Conservation (phyloP, 345 rosid species). For the Boechera retrofracta region DNA sequence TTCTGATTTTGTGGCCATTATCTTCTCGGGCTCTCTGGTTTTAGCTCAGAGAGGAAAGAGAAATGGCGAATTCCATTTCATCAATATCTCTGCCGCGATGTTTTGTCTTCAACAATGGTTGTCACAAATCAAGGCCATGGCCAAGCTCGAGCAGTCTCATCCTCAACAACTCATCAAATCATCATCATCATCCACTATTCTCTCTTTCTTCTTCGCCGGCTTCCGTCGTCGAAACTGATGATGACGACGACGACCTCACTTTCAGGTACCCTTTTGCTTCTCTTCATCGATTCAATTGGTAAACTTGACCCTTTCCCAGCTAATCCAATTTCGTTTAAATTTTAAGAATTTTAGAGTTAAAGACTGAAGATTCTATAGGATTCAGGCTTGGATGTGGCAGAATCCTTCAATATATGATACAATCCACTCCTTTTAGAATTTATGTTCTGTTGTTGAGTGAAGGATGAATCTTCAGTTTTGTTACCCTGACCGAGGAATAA, state of each 20-base stretch:
- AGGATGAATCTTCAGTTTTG: background rate
- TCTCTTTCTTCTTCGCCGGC: constrained; percentile 48
- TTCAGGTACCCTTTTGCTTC: constrained; percentile 51
- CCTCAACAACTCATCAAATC: constrained; percentile 42
- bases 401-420: too few species aligned
- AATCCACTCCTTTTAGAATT: background rate
- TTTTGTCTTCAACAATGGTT: constrained; percentile 33
- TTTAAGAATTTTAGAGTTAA: background rate
- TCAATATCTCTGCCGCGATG: constrained; percentile 48
- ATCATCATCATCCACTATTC: constrained; percentile 32
- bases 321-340: background rate
- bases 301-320: background rate
- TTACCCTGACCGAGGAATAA: background rate
- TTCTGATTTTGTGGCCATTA: background rate
- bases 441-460: background rate
- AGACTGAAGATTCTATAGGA: background rate
- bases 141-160: constrained; percentile 35
- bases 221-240: constrained; percentile 50
- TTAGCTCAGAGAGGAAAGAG: constrained; percentile 1
- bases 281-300: constrained; percentile 1
- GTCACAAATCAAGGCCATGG: constrained; percentile 35
- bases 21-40: background rate
- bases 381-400: too few species aligned
- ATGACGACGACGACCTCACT: constrained; percentile 43
- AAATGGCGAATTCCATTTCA: constrained; percentile 56